Percentiles rank a stretch among this genome's conserved stretches.
Evolutionary conservation across 148 eudicot genomes (phyloP).

Genomic region (Chenopodium berlandieri): DNA sequence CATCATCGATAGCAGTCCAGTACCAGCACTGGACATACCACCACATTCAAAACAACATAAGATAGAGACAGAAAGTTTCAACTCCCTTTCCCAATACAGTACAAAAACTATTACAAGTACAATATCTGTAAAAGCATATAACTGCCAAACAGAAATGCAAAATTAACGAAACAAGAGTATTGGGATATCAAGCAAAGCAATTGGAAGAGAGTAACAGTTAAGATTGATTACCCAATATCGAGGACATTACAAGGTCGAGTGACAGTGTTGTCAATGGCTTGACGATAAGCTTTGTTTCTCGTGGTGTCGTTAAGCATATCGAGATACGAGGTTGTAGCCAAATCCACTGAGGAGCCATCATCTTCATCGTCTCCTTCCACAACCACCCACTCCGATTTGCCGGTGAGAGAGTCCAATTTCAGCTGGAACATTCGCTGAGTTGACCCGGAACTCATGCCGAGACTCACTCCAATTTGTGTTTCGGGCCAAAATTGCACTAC

Average conservation of each 20-base stretch:
- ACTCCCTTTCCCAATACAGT: background rate
- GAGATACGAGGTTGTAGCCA: slow-evolving; percentile 71
- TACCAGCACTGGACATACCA: slow-evolving; percentile 64
- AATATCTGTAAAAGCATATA: background rate
- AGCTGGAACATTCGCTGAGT: slow-evolving; percentile 65
- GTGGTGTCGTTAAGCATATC: slow-evolving; percentile 81
- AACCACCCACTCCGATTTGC: slow-evolving; percentile 76
- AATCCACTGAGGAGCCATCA: slow-evolving; percentile 36
- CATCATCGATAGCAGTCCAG: slow-evolving; percentile 95
- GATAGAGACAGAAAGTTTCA: background rate
- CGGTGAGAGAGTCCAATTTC: slow-evolving; percentile 63
- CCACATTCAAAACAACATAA: background rate
- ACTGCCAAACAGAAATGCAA: background rate
- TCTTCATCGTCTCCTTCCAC: slow-evolving; percentile 42
- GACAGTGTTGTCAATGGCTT: slow-evolving; percentile 67
- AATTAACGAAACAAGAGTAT: background rate
- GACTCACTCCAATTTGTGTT: background rate
- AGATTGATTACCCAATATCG: slow-evolving; percentile 66
- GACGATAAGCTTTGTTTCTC: slow-evolving; percentile 63
- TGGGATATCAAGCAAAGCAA: too few relatives aligned
- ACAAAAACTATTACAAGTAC: background rate
- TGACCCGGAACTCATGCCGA: slow-evolving; percentile 40
- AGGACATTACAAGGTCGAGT: slow-evolving; percentile 67
- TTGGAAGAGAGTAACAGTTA: too few relatives aligned
- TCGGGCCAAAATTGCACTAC: too few relatives aligned